A percentile compares a stretch with the other conserved stretches of the same genome.
Conservation (phyloP, 1,284 basidiomycete genomes). For the Ceratobasidium sp. region DNA sequence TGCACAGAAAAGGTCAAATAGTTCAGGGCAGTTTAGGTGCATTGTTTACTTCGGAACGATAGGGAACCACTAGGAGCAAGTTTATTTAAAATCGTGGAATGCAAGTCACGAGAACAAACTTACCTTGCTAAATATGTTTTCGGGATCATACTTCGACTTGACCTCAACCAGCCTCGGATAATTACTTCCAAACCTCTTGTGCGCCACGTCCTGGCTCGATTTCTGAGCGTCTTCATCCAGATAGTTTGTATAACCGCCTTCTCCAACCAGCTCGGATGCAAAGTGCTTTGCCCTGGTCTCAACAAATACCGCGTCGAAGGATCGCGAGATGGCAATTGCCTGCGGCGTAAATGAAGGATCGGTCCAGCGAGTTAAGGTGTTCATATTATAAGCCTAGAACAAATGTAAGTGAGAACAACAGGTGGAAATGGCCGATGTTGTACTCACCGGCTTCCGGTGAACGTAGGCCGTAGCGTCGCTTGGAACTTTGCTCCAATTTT, state of each 20-base stretch:
- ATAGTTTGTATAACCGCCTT: not conserved
- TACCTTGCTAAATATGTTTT: conserved; percentile 32
- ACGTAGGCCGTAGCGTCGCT: conserved; percentile 25
- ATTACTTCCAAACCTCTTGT: conserved; percentile 30
- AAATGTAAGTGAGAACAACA: not conserved
- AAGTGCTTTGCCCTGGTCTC: not conserved
- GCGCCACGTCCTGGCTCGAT: not conserved
- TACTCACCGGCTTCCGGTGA: conserved; percentile 42
- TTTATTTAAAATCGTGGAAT: not conserved
- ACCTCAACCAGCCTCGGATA: conserved; percentile 38
- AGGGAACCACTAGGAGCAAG: not conserved
- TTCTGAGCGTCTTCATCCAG: not conserved
- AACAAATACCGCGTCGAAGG: not conserved
- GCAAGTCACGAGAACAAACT: not conserved
- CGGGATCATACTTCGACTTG: conserved; percentile 47
- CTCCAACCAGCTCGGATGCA: not conserved
- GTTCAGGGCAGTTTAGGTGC: not conserved
- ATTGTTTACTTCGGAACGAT: not conserved
- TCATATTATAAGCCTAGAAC: not conserved
- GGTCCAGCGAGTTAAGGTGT: not conserved
- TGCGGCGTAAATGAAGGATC: not conserved
- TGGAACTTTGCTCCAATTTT: conserved; percentile 26
- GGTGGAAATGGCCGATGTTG: not conserved
- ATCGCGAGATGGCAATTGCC: not conserved
- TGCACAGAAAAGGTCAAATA: not conserved